Percentiles rank a stretch among this genome's conserved stretches.
Conservation (phyloP, 2,329 filamentous ascomycete genomes). For the Coniochaeta sp. region DNA sequence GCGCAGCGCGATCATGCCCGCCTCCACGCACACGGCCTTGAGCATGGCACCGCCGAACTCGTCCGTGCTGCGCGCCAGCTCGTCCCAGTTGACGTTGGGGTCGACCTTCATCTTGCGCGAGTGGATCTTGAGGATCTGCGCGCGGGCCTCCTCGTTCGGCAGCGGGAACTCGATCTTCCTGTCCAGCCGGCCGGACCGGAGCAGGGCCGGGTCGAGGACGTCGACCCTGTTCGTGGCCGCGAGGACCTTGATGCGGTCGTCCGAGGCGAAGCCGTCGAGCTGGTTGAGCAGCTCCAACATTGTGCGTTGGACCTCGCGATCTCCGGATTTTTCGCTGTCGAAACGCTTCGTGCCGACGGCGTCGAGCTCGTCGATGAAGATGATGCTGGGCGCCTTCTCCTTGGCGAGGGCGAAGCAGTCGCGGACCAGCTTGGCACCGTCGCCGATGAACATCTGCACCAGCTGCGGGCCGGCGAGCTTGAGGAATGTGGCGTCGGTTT, state of each 20-base stretch:
- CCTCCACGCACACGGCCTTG: conserved; percentile 97
- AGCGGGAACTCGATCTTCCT: conserved; percentile 98
- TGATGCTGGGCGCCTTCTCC: conserved; percentile 97
- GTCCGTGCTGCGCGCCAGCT: conserved; percentile 91
- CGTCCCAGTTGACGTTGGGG: conserved; percentile 87
- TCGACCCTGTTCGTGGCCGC: conserved; percentile 93
- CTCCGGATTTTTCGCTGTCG: conserved; percentile 95
- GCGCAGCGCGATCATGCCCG: conserved; percentile 95
- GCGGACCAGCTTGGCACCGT: conserved; percentile 93
- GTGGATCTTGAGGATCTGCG: conserved; percentile 96
- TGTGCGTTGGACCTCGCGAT: conserved; percentile 94
- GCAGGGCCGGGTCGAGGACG: conserved; percentile 82
- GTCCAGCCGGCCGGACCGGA: conserved; percentile 87
- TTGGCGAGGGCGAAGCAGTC: conserved; percentile 97
- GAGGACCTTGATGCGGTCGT: conserved; percentile 93
- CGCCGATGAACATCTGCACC: conserved; percentile 99
- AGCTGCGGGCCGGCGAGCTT: conserved; percentile 96
- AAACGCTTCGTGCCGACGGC: conserved; percentile 99
- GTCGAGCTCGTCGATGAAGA: conserved; percentile 98
- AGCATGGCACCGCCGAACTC: conserved; percentile 97
- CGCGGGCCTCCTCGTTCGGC: conserved; percentile 93
- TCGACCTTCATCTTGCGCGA: conserved; percentile 98
- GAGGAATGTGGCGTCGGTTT: conserved; percentile 97
- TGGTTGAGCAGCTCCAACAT: conserved; percentile 99
- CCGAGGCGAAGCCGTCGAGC: conserved; percentile 93